Evolutionary conservation across 2,329 filamentous ascomycete species (phyloP).

Genomic region (Penicillium expansum): DNA sequence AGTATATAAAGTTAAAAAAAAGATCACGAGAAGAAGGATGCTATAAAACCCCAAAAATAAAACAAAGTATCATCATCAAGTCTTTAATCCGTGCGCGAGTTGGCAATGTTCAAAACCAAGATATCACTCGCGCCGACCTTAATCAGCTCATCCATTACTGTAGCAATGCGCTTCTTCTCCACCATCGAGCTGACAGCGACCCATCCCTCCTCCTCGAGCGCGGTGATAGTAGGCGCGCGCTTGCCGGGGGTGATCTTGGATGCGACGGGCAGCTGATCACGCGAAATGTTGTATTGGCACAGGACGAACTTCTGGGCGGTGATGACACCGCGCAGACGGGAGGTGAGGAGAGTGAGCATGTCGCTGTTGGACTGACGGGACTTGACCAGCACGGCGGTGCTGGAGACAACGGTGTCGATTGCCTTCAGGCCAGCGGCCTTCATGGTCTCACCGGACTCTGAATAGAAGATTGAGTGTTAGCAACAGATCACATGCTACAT

Average conservation of each 20-base stretch:
- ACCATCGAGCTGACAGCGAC: constrained; percentile 95
- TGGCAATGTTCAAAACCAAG: constrained; percentile 79
- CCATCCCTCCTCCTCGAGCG: constrained; percentile 84
- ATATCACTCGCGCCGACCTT: constrained; percentile 79
- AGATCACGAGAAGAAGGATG: constrained; percentile 4
- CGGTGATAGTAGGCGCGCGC: constrained; percentile 86
- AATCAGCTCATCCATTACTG: constrained; percentile 80
- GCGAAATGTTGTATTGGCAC: constrained; percentile 92
- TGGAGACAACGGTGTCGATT: constrained; percentile 89
- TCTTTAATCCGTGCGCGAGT: constrained; percentile 58
- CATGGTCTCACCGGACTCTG: constrained; percentile 98
- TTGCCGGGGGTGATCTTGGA: constrained; percentile 85
- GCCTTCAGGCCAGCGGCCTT: constrained; percentile 88
- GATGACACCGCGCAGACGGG: constrained; percentile 88
- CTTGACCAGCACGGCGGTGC: constrained; percentile 86
- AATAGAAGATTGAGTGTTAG: not conserved
- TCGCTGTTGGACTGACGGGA: constrained; percentile 79
- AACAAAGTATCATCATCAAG: constrained; percentile 5
- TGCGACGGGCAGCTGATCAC: constrained; percentile 64
- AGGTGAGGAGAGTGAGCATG: constrained; percentile 78
- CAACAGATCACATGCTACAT: too few relatives aligned
- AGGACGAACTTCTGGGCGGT: constrained; percentile 91
- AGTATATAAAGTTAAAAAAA: not conserved
- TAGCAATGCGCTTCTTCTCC: constrained; percentile 77
- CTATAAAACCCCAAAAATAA: constrained; percentile 4